These are phyloP conservation scores for Coffea eugenioides DNA, from an alignment of 257 asterid species.

Conservation along the genomic window DNA sequence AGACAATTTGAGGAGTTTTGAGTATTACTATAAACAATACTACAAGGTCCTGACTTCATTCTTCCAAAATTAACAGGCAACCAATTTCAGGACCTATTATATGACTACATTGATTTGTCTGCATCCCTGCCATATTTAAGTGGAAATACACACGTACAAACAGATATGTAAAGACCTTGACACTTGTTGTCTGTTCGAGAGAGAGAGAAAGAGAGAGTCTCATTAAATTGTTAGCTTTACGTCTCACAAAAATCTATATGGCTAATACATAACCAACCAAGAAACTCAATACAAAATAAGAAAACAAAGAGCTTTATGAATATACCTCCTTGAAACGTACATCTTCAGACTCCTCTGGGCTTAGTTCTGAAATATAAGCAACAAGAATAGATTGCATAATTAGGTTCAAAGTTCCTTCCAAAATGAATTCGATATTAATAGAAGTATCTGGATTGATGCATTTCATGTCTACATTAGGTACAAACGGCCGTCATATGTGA, in stretches of 20 bases:
- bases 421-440: background rate
- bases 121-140: too few species aligned
- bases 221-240: background rate
- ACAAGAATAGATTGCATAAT: background rate
- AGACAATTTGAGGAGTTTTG: background rate
- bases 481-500: background rate
- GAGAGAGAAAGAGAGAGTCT: background rate
- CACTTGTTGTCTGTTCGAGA: background rate
- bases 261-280: background rate
- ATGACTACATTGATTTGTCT: background rate
- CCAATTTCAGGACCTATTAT: too few species aligned
- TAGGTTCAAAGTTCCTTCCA: background rate
- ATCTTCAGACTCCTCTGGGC: conserved; percentile 71
- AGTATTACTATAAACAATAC: background rate
- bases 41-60: background rate
- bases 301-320: background rate
- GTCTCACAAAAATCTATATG: background rate
- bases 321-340: conserved; percentile 71
- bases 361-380: conserved; percentile 54
- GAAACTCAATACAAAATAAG: background rate
- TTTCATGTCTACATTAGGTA: background rate
- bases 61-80: background rate
- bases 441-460: background rate
- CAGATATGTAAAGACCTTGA: too few species aligned
- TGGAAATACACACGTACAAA: background rate